These are phyloP conservation scores for Hura crepitans DNA, from an alignment of 441 rosid species.

Conservation along the genomic window DNA sequence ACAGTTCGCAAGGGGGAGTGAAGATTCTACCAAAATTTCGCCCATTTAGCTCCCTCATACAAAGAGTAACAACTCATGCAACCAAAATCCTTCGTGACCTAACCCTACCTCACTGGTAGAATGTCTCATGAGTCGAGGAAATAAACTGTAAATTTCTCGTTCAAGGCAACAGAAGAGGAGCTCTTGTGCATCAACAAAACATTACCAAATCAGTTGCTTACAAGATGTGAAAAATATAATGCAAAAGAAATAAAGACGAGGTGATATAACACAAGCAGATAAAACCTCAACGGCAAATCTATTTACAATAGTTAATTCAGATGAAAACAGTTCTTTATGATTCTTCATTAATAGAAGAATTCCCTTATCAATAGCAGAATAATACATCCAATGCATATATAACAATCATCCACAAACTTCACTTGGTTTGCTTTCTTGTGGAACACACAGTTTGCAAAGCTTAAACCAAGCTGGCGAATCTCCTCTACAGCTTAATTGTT, in stretches of 20 bases:
- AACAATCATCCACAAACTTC: conserved; percentile 13
- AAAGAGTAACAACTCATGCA: no score
- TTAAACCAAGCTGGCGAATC: background rate
- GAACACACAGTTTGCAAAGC: background rate
- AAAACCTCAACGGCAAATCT: background rate
- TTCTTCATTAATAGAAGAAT: background rate
- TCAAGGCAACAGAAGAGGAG: no score
- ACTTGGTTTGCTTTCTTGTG: background rate
- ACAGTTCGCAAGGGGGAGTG: no score
- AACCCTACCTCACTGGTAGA: no score
- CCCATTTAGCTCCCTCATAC: no score
- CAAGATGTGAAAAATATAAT: background rate
- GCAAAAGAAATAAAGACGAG: background rate
- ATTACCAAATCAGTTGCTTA: background rate
- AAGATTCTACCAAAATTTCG: no score
- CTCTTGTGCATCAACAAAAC: no score
- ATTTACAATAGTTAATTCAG: conserved; percentile 8
- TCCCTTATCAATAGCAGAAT: background rate
- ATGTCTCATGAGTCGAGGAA: no score
- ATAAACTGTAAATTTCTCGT: no score
- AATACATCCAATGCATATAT: background rate
- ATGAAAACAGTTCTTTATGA: background rate
- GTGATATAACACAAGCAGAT: background rate
- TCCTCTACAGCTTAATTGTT: conserved; percentile 40
- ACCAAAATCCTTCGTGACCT: no score